A percentile compares a stretch with the other conserved stretches of the same genome.
Conservation (phyloP, 2,329 filamentous ascomycete genomes). For the Arthrobotrys musiformis region DNA sequence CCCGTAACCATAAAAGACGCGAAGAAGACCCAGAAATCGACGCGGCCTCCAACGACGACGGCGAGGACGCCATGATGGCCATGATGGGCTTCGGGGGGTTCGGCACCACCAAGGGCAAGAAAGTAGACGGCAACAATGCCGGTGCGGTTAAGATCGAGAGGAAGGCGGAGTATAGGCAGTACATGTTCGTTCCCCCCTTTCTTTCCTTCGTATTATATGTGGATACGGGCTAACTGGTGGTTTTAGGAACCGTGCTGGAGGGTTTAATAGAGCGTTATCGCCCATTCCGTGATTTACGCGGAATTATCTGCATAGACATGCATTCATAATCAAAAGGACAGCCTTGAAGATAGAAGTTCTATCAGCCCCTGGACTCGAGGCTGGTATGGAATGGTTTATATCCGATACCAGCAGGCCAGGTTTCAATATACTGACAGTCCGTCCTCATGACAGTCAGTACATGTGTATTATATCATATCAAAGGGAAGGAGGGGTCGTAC, state of each 20-base stretch:
- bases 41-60: slow-evolving; percentile 68
- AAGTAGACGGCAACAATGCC: slow-evolving; percentile 85
- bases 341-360: background rate
- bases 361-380: too few species aligned
- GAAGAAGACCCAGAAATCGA: slow-evolving; percentile 66
- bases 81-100: slow-evolving; percentile 93
- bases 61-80: slow-evolving; percentile 79
- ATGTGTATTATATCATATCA: too few species aligned
- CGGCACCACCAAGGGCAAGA: slow-evolving; percentile 86
- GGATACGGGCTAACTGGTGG: too few species aligned
- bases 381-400: too few species aligned
- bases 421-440: too few species aligned
- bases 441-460: too few species aligned
- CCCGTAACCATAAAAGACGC: slow-evolving; percentile 24
- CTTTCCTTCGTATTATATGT: background rate
- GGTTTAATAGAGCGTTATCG: slow-evolving; percentile 82
- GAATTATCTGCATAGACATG: background rate
- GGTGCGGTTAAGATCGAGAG: slow-evolving; percentile 89
- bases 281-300: slow-evolving; percentile 63
- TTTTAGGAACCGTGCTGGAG: slow-evolving; percentile 75
- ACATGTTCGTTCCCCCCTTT: slow-evolving; percentile 71
- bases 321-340: background rate
- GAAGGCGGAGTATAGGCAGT: slow-evolving; percentile 93
- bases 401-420: too few species aligned
- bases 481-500: too few species aligned